Evolutionary conservation across 108 stramenopile species (phyloP).

Genomic region (Ochromonas danica): DNA sequence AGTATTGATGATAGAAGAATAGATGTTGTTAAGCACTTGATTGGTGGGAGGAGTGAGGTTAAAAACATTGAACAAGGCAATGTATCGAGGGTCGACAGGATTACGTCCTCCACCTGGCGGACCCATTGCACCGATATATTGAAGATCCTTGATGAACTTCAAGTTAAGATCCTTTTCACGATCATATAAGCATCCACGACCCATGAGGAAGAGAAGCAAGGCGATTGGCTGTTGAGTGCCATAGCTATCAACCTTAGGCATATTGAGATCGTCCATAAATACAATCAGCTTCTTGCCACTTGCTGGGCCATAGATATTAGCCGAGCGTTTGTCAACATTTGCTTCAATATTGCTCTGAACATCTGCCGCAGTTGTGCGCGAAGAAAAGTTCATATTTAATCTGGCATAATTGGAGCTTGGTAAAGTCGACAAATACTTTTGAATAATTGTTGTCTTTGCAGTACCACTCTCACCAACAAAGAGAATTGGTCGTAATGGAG

Average conservation of each 20-base stretch:
- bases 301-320: conserved; percentile 63
- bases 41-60: conserved; percentile 60
- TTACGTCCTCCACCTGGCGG: conserved; percentile 70
- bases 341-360: conserved; percentile 67
- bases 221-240: conserved; percentile 73
- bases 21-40: conserved; percentile 58
- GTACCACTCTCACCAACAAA: conserved; percentile 68
- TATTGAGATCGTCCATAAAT: conserved; percentile 72
- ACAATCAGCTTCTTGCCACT: conserved; percentile 61
- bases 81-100: conserved; percentile 65
- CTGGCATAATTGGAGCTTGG: conserved; percentile 35
- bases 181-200: conserved; percentile 62
- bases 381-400: conserved; percentile 61
- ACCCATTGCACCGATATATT: conserved; percentile 69
- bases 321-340: conserved; percentile 67
- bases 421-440: conserved; percentile 58
- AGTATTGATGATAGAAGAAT: conserved; percentile 53
- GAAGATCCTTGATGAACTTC: conserved; percentile 61
- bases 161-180: conserved; percentile 65
- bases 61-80: conserved; percentile 67
- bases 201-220: conserved; percentile 60
- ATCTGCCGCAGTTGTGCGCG: conserved; percentile 57
- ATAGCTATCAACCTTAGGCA: conserved; percentile 65
- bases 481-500: conserved; percentile 60
- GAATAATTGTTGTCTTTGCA: conserved; percentile 66